Evolutionary conservation across 1,284 basidiomycete genomes (phyloP).

Genomic region (Coniferiporia sulphurascens): DNA sequence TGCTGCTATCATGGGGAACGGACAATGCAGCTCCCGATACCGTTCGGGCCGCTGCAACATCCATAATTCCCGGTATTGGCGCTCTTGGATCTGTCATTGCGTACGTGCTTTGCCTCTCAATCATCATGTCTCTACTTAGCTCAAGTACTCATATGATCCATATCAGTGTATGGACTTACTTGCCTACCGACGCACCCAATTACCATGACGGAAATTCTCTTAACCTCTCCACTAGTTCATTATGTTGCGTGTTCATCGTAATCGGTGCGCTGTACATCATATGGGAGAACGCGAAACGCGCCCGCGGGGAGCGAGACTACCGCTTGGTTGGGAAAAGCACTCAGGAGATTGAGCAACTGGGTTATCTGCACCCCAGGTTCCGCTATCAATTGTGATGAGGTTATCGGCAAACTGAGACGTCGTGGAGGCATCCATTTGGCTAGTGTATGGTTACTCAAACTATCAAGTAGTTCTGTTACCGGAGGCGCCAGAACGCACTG

Average conservation of each 20-base stretch:
- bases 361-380: constrained; percentile 39
- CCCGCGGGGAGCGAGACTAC: constrained; percentile 36
- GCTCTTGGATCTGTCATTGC: constrained; percentile 37
- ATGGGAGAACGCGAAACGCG: constrained; percentile 38
- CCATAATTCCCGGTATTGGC: constrained; percentile 36
- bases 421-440: no score
- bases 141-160: not conserved
- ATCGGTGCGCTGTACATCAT: constrained; percentile 32
- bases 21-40: constrained; percentile 43
- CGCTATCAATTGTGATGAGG: constrained; percentile 34
- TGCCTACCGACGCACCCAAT: constrained; percentile 36
- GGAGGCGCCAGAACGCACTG: no score
- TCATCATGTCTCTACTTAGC: not conserved
- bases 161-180: constrained; percentile 36
- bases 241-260: constrained; percentile 29
- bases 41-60: constrained; percentile 35
- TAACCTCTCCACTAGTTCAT: constrained; percentile 34
- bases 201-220: constrained; percentile 41
- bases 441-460: no score
- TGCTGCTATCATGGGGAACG: constrained; percentile 37
- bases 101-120: constrained; percentile 22
- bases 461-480: no score
- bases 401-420: no score
- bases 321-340: constrained; percentile 33
- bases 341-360: constrained; percentile 35